phyloP scores from a whole-genome alignment of 768 basidiomycete species.

The Serendipita sp. region DNA sequence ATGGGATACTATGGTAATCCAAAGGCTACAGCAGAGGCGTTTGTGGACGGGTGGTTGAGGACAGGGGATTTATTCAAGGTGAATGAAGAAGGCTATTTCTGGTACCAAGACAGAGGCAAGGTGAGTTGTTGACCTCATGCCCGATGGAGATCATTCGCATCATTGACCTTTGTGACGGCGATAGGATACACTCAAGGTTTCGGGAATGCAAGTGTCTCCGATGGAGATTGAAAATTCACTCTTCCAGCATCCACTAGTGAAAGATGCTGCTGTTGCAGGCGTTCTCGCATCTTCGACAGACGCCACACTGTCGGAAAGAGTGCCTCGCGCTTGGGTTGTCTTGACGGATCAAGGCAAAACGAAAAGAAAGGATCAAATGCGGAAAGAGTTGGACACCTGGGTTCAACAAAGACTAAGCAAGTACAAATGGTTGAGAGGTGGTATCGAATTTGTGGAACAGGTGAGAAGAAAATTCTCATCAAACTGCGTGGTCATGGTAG shows the following conservation, averaged over 20 bases:
- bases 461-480: conserved; percentile 22
- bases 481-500: neutral
- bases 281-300: conserved; percentile 37
- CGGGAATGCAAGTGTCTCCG: conserved; percentile 66
- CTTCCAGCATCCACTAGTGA: conserved; percentile 46
- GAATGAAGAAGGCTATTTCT: conserved; percentile 45
- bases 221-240: conserved; percentile 58
- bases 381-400: conserved; percentile 42
- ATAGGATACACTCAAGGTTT: conserved; percentile 67
- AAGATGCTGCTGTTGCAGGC: conserved; percentile 56
- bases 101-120: conserved; percentile 64
- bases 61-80: conserved; percentile 59
- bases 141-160: neutral
- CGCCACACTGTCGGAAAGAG: conserved; percentile 23
- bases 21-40: conserved; percentile 47
- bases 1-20: conserved; percentile 69
- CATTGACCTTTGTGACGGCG: neutral
- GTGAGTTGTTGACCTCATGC: conserved; percentile 19
- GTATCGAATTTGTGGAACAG: conserved; percentile 46
- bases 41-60: conserved; percentile 51
- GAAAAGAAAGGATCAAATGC: conserved; percentile 25
- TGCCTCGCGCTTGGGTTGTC: conserved; percentile 63
- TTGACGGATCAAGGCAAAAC: conserved; percentile 38
- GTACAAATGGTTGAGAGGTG: conserved; percentile 65
- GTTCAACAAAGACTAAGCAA: conserved; percentile 44